Base-by-base conservation (phyloP, 2,329 filamentous ascomycete species). In the Furcasterigmium furcatum region DNA sequence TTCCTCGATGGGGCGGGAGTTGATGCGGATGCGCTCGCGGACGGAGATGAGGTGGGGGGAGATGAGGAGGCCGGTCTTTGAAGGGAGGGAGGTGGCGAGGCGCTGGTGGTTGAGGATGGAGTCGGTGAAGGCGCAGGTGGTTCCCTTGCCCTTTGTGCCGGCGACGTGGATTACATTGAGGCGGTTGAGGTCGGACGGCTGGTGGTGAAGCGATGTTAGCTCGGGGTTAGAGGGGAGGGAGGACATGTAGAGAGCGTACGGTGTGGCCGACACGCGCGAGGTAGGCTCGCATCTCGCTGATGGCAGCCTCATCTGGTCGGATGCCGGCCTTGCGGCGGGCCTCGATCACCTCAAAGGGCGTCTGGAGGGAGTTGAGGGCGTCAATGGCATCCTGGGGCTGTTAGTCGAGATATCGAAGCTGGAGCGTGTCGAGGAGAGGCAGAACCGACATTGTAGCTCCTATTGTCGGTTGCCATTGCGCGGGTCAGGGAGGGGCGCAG, bases 331-430 rank as follows among this genome's bases (percentile, higher is more conserved):
- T 88, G 45, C 83, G 79, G 43, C 94, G 84, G 42, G 85, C 83
- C 61, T 95, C 84, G 16, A 96, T 79, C 43, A 90, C 79, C 41
- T 86, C 80, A 61, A 86, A 92, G 43, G 95, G 95, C 35, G 88
- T 90, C 66, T 99, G 94, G 42, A 97, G 82, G 38, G 88, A 87
- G 66, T 97, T 97, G 60, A 97, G 80, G 32, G 87, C 82, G 55
- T 83, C 74, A 52, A 97, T 84, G 40, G 92, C 94, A 63, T 94
- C 90, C 90, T 95, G 54, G 4, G n/a, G 14, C 29, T 6, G 1
- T 24, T 35, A 39, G 39, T n/a, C n/a, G n/a, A n/a, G n/a, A n/a
- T n/a, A n/a, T n/a, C n/a, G n/a, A n/a, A n/a, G n/a, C n/a, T n/a
- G n/a, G n/a, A n/a, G n/a, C n/a, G n/a, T n/a, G n/a, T n/a, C n/a